phyloP scores from a whole-genome alignment of 371 early-diverging fungal genomes.

The Thermomucor indicae-seudaticae region DNA sequence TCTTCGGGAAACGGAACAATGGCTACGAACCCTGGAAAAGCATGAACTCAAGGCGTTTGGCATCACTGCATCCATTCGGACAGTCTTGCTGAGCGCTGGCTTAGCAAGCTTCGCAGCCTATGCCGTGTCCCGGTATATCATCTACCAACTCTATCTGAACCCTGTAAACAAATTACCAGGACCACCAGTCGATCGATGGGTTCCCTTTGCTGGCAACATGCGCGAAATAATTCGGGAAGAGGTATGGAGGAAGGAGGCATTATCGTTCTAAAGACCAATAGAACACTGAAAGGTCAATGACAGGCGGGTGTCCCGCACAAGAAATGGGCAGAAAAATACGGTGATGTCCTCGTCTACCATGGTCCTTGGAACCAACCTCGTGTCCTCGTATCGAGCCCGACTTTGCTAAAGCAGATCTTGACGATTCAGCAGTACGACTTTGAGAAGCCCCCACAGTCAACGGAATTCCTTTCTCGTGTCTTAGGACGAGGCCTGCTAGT shows the following conservation, averaged over 20 bases:
- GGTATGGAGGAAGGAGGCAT: conserved; percentile 1
- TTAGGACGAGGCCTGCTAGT: conserved; percentile 58
- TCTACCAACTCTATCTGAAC: conserved; percentile 43
- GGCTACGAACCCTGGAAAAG: no score
- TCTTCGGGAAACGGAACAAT: no score
- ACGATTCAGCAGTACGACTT: conserved; percentile 50
- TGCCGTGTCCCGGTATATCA: conserved; percentile 11
- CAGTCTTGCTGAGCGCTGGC: not conserved
- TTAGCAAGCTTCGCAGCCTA: not conserved
- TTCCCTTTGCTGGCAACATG: conserved; percentile 50
- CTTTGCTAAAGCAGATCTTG: conserved; percentile 48
- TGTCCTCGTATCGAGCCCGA: conserved; percentile 47
- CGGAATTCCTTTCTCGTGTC: conserved; percentile 25
- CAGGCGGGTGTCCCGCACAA: conserved; percentile 44
- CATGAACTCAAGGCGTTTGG: not conserved
- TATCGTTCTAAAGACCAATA: not conserved
- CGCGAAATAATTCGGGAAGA: conserved; percentile 43
- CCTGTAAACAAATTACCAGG: conserved; percentile 53
- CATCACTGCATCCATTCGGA: not conserved
- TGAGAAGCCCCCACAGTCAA: conserved; percentile 30
- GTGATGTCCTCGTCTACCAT: conserved; percentile 44
- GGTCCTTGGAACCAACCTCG: conserved; percentile 48
- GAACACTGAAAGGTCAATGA: not conserved
- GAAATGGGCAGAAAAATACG: conserved; percentile 53
- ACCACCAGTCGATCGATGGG: conserved; percentile 39